Evolutionary conservation across 345 rosid genomes (phyloP).

Genomic region (Barbarea vulgaris): DNA sequence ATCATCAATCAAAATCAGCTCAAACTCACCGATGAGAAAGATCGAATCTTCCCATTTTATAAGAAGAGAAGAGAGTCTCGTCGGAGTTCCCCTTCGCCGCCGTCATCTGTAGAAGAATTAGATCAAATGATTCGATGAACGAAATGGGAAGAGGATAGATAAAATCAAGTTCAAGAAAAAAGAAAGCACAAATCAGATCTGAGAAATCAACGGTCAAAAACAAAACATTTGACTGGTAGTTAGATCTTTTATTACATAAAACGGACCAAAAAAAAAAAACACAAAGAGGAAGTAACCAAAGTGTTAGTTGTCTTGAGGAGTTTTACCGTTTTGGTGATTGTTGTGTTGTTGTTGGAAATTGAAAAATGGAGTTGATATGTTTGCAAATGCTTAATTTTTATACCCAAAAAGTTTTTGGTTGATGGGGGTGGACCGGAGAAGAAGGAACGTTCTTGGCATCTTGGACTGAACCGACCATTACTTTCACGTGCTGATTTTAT

Average conservation of each 20-base stretch:
- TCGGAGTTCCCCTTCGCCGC: conserved; percentile 6
- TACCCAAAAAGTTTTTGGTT: background rate
- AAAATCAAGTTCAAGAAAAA: background rate
- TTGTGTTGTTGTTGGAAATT: background rate
- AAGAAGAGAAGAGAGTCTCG: conserved; percentile 56
- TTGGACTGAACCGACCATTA: conserved; percentile 10
- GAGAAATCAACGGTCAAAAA: conserved; percentile 26
- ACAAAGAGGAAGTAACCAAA: background rate
- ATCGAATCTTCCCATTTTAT: conserved; percentile 74
- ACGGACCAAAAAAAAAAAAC: conserved; percentile 12
- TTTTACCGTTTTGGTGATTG: conserved; percentile 12
- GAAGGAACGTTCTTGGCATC: conserved; percentile 5
- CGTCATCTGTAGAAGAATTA: conserved; percentile 11
- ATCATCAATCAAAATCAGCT: background rate
- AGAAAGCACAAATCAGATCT: background rate
- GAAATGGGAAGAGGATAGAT: background rate
- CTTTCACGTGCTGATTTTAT: conserved; percentile 9
- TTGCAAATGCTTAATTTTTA: background rate
- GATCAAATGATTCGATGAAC: background rate
- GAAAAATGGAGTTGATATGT: background rate
- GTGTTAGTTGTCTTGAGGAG: conserved; percentile 6
- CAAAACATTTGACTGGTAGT: conserved; percentile 3
- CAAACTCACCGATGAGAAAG: conserved; percentile 74
- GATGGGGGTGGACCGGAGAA: background rate
- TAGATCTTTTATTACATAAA: background rate